These are phyloP conservation scores for Xylaria sp. DNA, from an alignment of 2,329 filamentous ascomycete genomes.

Conservation along the genomic window DNA sequence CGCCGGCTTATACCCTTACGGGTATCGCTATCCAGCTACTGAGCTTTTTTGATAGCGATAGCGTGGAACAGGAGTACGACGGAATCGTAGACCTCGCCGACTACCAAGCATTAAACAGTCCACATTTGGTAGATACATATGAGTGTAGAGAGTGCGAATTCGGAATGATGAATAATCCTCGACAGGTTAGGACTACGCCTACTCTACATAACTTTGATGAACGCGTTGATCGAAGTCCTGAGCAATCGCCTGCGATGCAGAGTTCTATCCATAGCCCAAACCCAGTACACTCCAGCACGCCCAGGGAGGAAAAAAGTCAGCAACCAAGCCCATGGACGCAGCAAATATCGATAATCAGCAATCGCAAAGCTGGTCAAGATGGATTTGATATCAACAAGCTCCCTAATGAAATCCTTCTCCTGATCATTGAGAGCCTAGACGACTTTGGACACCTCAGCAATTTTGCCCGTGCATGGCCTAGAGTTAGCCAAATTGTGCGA, in stretches of 20 bases:
- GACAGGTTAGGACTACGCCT: not conserved
- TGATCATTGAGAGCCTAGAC: conserved; percentile 49
- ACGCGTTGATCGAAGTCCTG: conserved; percentile 24
- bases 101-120: conserved; percentile 39
- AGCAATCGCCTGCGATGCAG: conserved; percentile 29
- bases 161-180: not conserved
- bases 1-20: conserved; percentile 62
- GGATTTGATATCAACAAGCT: conserved; percentile 47
- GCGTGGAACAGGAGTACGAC: conserved; percentile 54
- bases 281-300: not conserved
- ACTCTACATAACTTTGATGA: conserved; percentile 23
- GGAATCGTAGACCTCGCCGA: conserved; percentile 41
- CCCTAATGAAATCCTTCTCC: conserved; percentile 55
- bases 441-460: conserved; percentile 51
- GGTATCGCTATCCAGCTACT: conserved; percentile 61
- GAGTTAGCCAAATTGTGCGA: conserved; percentile 50
- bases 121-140: conserved; percentile 30
- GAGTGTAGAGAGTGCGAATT: conserved; percentile 46
- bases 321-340: no score
- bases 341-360: not conserved
- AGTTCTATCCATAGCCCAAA: not conserved
- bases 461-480: conserved; percentile 52
- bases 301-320: not conserved
- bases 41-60: conserved; percentile 61
- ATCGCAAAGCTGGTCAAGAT: not conserved